Conservation (phyloP, 495 filamentous ascomycete species). For the Niebla homalea region DNA sequence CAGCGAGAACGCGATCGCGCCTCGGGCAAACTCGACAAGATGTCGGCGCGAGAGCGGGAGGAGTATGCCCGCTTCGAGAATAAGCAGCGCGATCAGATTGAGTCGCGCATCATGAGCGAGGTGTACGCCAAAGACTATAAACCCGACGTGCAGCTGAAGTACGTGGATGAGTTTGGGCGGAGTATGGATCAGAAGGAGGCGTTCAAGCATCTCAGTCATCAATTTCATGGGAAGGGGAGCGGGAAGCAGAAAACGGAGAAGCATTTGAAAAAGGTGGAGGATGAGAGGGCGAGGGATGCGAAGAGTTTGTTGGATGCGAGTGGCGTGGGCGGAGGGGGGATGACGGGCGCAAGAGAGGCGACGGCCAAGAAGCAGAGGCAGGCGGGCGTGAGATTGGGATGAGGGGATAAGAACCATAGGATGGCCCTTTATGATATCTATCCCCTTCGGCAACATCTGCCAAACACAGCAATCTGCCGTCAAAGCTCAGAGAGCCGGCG, state of each 20-base stretch:
- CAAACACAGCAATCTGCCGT: too few species aligned
- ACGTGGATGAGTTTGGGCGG: conserved; percentile 77
- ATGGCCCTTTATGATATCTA: too few species aligned
- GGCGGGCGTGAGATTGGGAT: conserved; percentile 78
- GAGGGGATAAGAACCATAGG: too few species aligned
- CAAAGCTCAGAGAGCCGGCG: too few species aligned
- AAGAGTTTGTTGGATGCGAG: conserved; percentile 72
- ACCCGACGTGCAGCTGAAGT: conserved; percentile 78
- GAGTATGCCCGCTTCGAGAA: conserved; percentile 80
- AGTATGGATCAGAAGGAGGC: conserved; percentile 86
- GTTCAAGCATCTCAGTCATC: conserved; percentile 86
- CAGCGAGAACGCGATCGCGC: conserved; percentile 80
- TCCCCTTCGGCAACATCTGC: too few species aligned
- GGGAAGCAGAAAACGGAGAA: conserved; percentile 99
- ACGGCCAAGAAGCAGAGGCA: conserved; percentile 71
- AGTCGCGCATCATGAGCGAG: conserved; percentile 66
- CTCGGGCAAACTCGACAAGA: conserved; percentile 67
- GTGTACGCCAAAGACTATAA: conserved; percentile 79
- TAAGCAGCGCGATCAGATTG: conserved; percentile 66
- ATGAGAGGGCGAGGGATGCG: conserved; percentile 75
- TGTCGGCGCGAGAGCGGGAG: conserved; percentile 84
- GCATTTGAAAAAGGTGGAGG: conserved; percentile 88
- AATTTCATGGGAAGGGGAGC: conserved; percentile 95
- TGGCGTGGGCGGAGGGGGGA: conserved; percentile 52
- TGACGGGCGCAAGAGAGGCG: conserved; percentile 62